A percentile compares a stretch with the other conserved stretches of the same genome.
phyloP scores from a whole-genome alignment of 2,329 filamentous ascomycete genomes.

The Leptoxyphium fumago region DNA sequence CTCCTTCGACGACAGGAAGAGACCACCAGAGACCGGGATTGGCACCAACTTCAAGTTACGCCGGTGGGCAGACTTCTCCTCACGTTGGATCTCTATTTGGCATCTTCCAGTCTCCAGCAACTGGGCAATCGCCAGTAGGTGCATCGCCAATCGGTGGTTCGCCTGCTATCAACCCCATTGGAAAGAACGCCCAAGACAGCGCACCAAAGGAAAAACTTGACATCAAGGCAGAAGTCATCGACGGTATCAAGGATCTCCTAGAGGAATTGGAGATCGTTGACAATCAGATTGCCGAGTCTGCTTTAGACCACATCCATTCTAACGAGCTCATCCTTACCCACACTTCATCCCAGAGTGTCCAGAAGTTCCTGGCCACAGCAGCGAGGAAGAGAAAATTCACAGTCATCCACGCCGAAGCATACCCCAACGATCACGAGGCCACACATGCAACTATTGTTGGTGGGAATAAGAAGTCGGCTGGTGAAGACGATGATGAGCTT shows the following conservation, averaged over 20 bases:
- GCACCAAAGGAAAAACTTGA: slow-evolving; percentile 37
- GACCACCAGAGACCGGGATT: slow-evolving; percentile 41
- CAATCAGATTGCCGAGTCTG: slow-evolving; percentile 78
- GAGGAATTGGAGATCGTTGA: slow-evolving; percentile 89
- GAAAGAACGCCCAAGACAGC: slow-evolving; percentile 19
- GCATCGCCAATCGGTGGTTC: slow-evolving; percentile 35
- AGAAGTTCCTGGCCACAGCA: slow-evolving; percentile 77
- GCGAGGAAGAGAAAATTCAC: slow-evolving; percentile 86
- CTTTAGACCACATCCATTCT: slow-evolving; percentile 82
- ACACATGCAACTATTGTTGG: slow-evolving; percentile 47
- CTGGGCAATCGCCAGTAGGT: slow-evolving; percentile 26
- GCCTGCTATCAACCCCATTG: slow-evolving; percentile 13
- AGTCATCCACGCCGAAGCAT: slow-evolving; percentile 65
- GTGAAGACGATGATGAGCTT: slow-evolving; percentile 31
- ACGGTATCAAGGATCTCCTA: slow-evolving; percentile 88
- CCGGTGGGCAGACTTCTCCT: slow-evolving; percentile 31
- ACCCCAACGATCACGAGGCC: slow-evolving; percentile 51
- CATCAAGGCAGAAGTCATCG: slow-evolving; percentile 77
- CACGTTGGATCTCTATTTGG: slow-evolving; percentile 68
- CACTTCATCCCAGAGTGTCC: slow-evolving; percentile 71
- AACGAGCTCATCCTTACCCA: slow-evolving; percentile 87
- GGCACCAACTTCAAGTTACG: slow-evolving; percentile 48
- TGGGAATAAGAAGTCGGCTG: slow-evolving; percentile 31
- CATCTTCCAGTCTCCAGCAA: slow-evolving; percentile 54
- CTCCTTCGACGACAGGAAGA: not conserved